Conservation (phyloP, 768 basidiomycete species). For the Pleurotus salmoneostramineus region DNA sequence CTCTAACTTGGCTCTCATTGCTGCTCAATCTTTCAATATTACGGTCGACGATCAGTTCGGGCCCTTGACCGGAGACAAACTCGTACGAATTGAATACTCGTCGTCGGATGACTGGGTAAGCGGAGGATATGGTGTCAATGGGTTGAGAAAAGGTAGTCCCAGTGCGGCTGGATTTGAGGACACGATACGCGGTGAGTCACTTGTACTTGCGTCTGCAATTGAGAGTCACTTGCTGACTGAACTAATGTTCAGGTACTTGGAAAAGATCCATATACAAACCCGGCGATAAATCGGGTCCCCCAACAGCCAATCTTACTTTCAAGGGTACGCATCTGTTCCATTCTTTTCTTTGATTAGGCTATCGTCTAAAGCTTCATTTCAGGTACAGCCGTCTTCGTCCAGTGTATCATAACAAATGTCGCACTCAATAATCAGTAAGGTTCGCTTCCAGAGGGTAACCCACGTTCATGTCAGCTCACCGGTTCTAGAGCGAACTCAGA, state of each 20-base stretch:
- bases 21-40: not conserved
- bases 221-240: not conserved
- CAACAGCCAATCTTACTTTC: not conserved
- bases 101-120: not conserved
- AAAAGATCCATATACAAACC: not conserved
- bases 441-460: not conserved
- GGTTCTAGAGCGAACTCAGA: not conserved
- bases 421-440: not conserved
- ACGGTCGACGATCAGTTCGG: not conserved
- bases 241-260: not conserved
- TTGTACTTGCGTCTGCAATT: not conserved
- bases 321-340: not conserved
- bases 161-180: not conserved
- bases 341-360: not conserved
- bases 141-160: not conserved
- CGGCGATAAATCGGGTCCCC: not conserved
- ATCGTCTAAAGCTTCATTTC: not conserved
- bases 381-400: not conserved
- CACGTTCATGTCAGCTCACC: not conserved
- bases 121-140: not conserved
- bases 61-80: not conserved
- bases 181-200: not conserved
- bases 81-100: not conserved
- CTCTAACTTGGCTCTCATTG: not conserved
- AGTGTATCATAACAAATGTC: not conserved